Evolutionary conservation across 345 rosid genomes (phyloP).

Genomic region (Trapa bicornis): DNA sequence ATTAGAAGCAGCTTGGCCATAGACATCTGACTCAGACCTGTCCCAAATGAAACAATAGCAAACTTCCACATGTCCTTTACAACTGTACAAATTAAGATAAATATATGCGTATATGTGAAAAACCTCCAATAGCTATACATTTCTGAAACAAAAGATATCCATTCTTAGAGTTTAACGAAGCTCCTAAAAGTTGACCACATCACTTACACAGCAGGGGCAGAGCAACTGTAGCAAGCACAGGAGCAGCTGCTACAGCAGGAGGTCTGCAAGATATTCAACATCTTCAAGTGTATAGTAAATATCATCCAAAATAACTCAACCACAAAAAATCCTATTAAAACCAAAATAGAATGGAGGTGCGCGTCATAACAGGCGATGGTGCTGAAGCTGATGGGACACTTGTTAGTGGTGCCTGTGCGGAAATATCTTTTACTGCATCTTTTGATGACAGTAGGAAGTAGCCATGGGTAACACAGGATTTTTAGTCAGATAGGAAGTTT

Average conservation of each 20-base stretch:
- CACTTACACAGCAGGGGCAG: slow-evolving; percentile 9
- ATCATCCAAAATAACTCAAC: not conserved
- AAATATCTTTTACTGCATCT: not conserved
- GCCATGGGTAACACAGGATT: not conserved
- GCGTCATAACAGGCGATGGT: slow-evolving; percentile 19
- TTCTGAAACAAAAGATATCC: not conserved
- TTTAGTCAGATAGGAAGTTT: not conserved
- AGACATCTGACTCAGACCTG: slow-evolving; percentile 49
- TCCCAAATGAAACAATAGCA: not conserved
- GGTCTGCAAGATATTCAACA: slow-evolving; percentile 17
- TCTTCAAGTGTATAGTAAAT: not conserved
- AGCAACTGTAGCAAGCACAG: not conserved
- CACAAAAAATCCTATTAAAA: not conserved
- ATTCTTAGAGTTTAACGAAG: not conserved
- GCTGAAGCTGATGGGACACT: slow-evolving; percentile 30
- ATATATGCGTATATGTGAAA: not conserved
- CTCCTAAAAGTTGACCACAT: not conserved
- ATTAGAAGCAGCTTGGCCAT: slow-evolving; percentile 81
- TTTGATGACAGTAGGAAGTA: not conserved
- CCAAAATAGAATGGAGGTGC: not conserved
- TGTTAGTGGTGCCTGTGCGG: slow-evolving; percentile 38
- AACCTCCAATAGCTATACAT: not conserved
- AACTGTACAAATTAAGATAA: not conserved
- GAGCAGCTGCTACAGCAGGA: slow-evolving; percentile 19
- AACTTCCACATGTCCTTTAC: not conserved